These are phyloP conservation scores for Podila minutissima DNA, from an alignment of 192 early-diverging fungal species.

Conservation along the genomic window DNA sequence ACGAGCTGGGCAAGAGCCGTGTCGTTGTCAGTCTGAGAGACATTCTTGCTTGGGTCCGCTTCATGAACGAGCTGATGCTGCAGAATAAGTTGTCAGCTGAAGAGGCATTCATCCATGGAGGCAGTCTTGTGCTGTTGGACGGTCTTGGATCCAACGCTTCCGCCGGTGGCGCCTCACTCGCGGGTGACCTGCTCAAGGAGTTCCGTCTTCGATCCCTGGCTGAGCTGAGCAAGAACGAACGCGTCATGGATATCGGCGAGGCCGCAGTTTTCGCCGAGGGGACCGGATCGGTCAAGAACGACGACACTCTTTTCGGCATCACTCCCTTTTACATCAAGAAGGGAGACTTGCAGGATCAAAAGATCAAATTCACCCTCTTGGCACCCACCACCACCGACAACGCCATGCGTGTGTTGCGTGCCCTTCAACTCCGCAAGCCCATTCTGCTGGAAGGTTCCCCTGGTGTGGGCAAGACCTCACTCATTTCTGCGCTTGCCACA, in stretches of 20 bases:
- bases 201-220: slow-evolving; percentile 61
- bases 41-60: slow-evolving; percentile 92
- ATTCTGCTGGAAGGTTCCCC: slow-evolving; percentile 97
- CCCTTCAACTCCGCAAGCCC: slow-evolving; percentile 91
- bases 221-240: slow-evolving; percentile 54
- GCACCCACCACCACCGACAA: slow-evolving; percentile 95
- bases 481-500: slow-evolving; percentile 83
- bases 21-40: slow-evolving; percentile 86
- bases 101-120: slow-evolving; percentile 85
- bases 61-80: slow-evolving; percentile 69
- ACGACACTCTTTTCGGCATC: slow-evolving; percentile 69
- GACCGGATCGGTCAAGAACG: slow-evolving; percentile 35
- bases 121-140: slow-evolving; percentile 90
- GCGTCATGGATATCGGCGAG: slow-evolving; percentile 33
- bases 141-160: slow-evolving; percentile 87
- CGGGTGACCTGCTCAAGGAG: slow-evolving; percentile 57
- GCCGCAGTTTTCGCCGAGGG: slow-evolving; percentile 50
- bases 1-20: slow-evolving; percentile 63
- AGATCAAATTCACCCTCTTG: slow-evolving; percentile 80
- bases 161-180: slow-evolving; percentile 57
- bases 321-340: slow-evolving; percentile 83
- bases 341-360: slow-evolving; percentile 59
- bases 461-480: slow-evolving; percentile 96
- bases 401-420: slow-evolving; percentile 83
- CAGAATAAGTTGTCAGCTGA: slow-evolving; percentile 56